Evolutionary conservation across 2,329 filamentous ascomycete genomes (phyloP).

Genomic region (Gaeumannomyces tritici): DNA sequence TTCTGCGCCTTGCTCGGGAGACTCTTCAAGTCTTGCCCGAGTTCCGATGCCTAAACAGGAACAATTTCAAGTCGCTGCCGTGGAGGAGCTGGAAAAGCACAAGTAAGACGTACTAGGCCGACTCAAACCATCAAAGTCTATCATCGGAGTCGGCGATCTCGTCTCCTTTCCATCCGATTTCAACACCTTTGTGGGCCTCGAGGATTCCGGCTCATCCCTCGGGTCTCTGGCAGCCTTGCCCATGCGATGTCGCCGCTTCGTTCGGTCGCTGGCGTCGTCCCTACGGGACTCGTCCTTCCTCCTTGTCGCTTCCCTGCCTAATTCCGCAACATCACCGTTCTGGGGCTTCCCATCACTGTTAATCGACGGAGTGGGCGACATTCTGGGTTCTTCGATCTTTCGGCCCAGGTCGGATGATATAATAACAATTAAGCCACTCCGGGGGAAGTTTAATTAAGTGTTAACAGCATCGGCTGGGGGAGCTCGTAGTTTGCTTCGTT

Average conservation of each 20-base stretch:
- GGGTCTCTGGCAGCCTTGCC: slow-evolving; percentile 51
- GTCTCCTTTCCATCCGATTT: slow-evolving; percentile 19
- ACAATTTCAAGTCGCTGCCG: not conserved
- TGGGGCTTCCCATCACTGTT: not conserved
- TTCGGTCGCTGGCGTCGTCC: slow-evolving; percentile 6
- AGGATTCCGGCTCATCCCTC: slow-evolving; percentile 37
- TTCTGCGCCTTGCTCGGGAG: slow-evolving; percentile 34
- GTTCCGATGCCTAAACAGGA: slow-evolving; percentile 47
- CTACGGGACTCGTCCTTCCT: slow-evolving; percentile 13
- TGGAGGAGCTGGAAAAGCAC: not conserved
- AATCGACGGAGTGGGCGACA: not conserved
- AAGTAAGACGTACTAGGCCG: slow-evolving; percentile 36
- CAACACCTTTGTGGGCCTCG: slow-evolving; percentile 23
- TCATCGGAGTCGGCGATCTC: slow-evolving; percentile 42
- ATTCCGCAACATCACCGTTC: slow-evolving; percentile 14
- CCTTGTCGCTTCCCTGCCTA: slow-evolving; percentile 6
- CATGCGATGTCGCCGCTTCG: slow-evolving; percentile 40
- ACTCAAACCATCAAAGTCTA: slow-evolving; percentile 53
- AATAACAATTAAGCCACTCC: no score
- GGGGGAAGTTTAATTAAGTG: no score
- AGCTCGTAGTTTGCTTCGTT: no score
- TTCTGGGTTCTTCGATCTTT: no score
- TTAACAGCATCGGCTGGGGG: no score
- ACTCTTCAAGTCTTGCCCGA: slow-evolving; percentile 50
- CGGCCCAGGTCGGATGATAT: no score